Evolutionary conservation across 441 rosid genomes (phyloP), one percentile per base, ranked within the genome.

Genomic region (Cnidoscolus chayamansa): DNA sequence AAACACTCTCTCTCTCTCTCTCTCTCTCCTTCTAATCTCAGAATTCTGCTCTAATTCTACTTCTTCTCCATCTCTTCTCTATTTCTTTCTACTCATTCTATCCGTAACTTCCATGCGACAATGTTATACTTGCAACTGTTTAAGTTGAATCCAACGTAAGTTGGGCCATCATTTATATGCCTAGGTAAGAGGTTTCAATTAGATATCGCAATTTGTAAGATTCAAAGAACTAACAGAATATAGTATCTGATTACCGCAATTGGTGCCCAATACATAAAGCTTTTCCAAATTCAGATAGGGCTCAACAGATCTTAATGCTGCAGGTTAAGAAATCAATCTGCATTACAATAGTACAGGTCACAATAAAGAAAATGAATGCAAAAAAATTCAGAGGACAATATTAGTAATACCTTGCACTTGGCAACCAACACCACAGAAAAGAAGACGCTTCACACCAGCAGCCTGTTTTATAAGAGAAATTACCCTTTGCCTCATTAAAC

Each of bases 281-380:
- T 94, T 94, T 43, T 94, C 97, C 86, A 94, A 86, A 78, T 88
- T 90, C 77, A 94, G 71, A 86, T 90, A 81, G 61, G 79, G 83
- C 89, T 90, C 98, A 83, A 94, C 95, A 71, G 96, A 87, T 86
- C 98, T 90, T 74, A 94, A 77, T 3, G 98, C 98, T 94, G 97
- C 97, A 91, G 86, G 77, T 86, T 75, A 89, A 86, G 87, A 90
- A 91, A 91, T 84, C 78, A 90, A 75, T 88, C 97, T 91, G 97
- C 96, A 88, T 94, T 94, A 94, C 82, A 81, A 81, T 84, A 80
- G 80, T 86, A 79, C 78, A 81, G 83, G 89, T 91, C 83, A 86
- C 74, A 76, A 78, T 63, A 84, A 77, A 78, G 81, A 75, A 76
- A 77, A 78, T 40, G 45, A 72, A 65, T 67, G 73, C 11, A 70